Conservation (phyloP, 1,139 yeast species). For the Suhomyces bokatorum region DNA sequence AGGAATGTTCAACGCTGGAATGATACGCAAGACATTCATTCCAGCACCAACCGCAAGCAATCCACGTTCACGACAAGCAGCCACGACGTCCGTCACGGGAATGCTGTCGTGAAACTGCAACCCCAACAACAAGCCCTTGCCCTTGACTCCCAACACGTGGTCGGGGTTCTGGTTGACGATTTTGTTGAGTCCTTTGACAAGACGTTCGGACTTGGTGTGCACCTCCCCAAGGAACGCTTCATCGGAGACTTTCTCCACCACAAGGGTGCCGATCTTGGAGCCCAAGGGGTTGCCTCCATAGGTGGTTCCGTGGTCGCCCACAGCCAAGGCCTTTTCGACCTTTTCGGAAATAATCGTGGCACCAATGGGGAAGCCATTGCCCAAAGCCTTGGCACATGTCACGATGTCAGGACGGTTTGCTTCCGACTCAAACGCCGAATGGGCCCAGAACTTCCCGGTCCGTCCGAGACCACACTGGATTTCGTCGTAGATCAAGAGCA, state of each 20-base stretch:
- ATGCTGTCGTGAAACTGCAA: slow-evolving; percentile 60
- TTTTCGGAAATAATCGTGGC: slow-evolving; percentile 86
- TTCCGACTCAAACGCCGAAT: slow-evolving; percentile 63
- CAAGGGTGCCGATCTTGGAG: slow-evolving; percentile 75
- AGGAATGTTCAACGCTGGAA: slow-evolving; percentile 87
- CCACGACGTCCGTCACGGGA: slow-evolving; percentile 66
- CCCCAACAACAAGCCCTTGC: slow-evolving; percentile 86
- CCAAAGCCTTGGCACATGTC: slow-evolving; percentile 93
- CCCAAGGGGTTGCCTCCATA: slow-evolving; percentile 97
- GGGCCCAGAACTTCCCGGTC: slow-evolving; percentile 94
- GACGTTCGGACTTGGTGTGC: slow-evolving; percentile 53
- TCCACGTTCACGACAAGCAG: slow-evolving; percentile 74
- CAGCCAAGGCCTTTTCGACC: slow-evolving; percentile 68
- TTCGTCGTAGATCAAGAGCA: slow-evolving; percentile 85
- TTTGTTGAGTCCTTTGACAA: slow-evolving; percentile 50
- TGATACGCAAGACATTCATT: slow-evolving; percentile 81
- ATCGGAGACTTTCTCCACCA: slow-evolving; percentile 65
- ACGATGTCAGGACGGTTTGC: slow-evolving; percentile 87
- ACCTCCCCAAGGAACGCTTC: slow-evolving; percentile 63
- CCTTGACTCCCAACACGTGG: slow-evolving; percentile 69
- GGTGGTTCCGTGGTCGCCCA: slow-evolving; percentile 98
- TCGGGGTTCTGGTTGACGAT: slow-evolving; percentile 59
- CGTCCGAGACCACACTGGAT: slow-evolving; percentile 97
- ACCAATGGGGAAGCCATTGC: slow-evolving; percentile 97
- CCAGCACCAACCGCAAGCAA: slow-evolving; percentile 88